These are phyloP conservation scores for Cynanchum wilfordii DNA, from an alignment of 257 asterid species.

Conservation along the genomic window DNA sequence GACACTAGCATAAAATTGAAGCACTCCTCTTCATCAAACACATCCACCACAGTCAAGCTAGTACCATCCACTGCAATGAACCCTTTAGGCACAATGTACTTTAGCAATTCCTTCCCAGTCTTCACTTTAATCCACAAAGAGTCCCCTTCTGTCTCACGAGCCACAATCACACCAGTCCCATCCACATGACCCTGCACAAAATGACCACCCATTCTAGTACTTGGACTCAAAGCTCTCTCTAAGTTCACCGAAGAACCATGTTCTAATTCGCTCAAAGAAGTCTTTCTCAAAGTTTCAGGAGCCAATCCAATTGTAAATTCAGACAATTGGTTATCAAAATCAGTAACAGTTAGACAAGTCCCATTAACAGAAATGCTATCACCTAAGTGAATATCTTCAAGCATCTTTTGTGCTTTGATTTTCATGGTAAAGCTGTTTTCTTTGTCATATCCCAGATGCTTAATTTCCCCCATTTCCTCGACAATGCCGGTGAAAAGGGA, in stretches of 20 bases:
- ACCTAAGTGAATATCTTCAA: slow-evolving; percentile 69
- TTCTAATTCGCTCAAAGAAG: slow-evolving; percentile 52
- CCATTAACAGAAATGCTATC: slow-evolving; percentile 92
- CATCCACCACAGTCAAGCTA: slow-evolving; percentile 84
- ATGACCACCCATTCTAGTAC: slow-evolving; percentile 88
- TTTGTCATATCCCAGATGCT: slow-evolving; percentile 50
- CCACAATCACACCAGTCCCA: slow-evolving; percentile 69
- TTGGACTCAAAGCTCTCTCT: slow-evolving; percentile 81
- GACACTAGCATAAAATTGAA: slow-evolving; percentile 77
- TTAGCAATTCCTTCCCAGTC: slow-evolving; percentile 46
- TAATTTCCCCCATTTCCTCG: slow-evolving; percentile 73
- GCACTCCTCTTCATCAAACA: slow-evolving; percentile 62
- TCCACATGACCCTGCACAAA: slow-evolving; percentile 94
- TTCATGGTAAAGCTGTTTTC: slow-evolving; percentile 60
- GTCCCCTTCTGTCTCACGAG: slow-evolving; percentile 55
- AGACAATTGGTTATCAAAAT: slow-evolving; percentile 32
- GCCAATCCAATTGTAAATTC: slow-evolving; percentile 72
- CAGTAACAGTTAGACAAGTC: slow-evolving; percentile 77
- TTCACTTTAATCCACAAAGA: slow-evolving; percentile 80
- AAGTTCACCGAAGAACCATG: slow-evolving; percentile 63
- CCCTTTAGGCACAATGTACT: slow-evolving; percentile 84
- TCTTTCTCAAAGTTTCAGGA: slow-evolving; percentile 77
- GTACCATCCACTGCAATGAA: slow-evolving; percentile 80
- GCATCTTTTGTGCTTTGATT: slow-evolving; percentile 49
- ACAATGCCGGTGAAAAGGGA: slow-evolving; percentile 88